Conservation (phyloP, 495 filamentous ascomycete genomes). For the Neohortaea acidophila region DNA sequence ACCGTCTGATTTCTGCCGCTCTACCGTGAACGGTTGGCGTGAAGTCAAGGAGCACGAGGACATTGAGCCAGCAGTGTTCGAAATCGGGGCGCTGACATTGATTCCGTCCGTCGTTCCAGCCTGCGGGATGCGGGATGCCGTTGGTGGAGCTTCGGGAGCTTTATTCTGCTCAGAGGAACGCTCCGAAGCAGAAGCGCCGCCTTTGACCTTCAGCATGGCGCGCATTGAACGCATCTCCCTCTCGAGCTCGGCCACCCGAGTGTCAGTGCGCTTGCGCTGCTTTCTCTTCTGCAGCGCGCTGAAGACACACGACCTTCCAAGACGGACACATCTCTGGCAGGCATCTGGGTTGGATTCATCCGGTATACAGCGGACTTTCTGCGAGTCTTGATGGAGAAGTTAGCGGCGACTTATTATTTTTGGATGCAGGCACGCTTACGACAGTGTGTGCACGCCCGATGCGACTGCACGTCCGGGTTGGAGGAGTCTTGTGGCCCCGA, state of each 20-base stretch:
- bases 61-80: too few relatives aligned
- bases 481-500: background rate
- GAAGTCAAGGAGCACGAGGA: too few relatives aligned
- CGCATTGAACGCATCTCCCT: slow-evolving; percentile 13
- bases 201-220: slow-evolving; percentile 22
- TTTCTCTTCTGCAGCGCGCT: slow-evolving; percentile 13
- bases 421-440: too few relatives aligned
- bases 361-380: slow-evolving; percentile 14
- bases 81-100: background rate
- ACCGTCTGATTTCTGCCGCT: background rate
- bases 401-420: too few relatives aligned
- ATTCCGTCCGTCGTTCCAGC: background rate
- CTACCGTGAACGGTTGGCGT: too few relatives aligned
- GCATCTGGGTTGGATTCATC: slow-evolving; percentile 3
- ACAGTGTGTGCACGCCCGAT: slow-evolving; percentile 1
- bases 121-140: too few relatives aligned
- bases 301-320: slow-evolving; percentile 10
- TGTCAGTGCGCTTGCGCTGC: slow-evolving; percentile 16
- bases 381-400: too few relatives aligned
- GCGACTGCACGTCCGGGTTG: background rate
- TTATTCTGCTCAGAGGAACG: background rate
- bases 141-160: too few relatives aligned
- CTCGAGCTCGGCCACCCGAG: slow-evolving; percentile 15
- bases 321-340: slow-evolving; percentile 10
- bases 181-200: background rate